Conservation (phyloP, 2,329 filamentous ascomycete species). For the Calonectria pseudoreteaudii region DNA sequence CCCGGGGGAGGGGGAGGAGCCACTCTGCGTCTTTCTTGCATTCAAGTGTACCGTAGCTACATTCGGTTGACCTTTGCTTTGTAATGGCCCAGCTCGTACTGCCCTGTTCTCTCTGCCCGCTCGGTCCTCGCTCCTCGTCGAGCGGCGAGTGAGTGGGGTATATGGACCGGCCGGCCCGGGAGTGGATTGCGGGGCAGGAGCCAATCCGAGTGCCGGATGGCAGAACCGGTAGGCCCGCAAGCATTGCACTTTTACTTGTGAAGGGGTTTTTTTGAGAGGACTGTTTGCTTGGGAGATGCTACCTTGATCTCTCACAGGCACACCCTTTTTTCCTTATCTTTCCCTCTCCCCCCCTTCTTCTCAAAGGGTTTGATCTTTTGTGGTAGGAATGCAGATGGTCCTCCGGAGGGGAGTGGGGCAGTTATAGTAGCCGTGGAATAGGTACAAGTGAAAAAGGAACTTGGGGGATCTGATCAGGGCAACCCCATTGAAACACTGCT, state of each 20-base stretch:
- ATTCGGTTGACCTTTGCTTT: neutral
- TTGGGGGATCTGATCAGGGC: neutral
- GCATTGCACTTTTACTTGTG: neutral
- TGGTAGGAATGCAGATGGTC: neutral
- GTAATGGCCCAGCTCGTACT: neutral
- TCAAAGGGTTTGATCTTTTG: neutral
- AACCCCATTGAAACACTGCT: neutral
- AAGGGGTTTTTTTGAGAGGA: neutral
- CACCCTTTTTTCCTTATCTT: neutral
- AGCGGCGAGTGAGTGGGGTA: neutral
- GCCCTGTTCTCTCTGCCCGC: neutral
- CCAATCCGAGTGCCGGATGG: conserved; percentile 2
- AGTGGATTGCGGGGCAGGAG: neutral
- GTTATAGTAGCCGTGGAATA: neutral
- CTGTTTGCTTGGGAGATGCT: neutral
- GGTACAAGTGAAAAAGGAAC: neutral
- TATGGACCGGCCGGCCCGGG: neutral
- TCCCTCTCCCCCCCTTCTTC: neutral
- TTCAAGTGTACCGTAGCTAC: neutral
- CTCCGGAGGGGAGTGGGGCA: neutral
- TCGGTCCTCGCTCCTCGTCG: neutral
- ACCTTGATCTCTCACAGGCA: neutral
- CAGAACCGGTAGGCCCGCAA: neutral
- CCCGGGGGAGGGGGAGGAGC: no score
- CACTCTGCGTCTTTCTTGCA: neutral